Conservation (phyloP, 2,329 filamentous ascomycete genomes). For the Alternaria atra region DNA sequence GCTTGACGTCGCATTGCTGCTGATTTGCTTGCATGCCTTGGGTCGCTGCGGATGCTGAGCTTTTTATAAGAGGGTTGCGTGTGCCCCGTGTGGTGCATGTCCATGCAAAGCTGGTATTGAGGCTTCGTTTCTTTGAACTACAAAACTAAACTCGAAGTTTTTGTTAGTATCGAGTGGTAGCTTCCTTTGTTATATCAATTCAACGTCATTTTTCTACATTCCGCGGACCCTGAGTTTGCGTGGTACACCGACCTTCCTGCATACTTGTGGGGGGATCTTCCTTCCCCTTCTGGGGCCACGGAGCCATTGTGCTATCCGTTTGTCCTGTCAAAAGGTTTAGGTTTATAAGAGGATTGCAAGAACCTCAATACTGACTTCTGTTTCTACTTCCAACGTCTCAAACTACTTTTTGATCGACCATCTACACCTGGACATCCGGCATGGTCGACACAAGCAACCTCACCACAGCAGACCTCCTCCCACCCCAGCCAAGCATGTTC, state of each 20-base stretch:
- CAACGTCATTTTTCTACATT: slow-evolving; percentile 12
- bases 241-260: slow-evolving; percentile 4
- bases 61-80: not conserved
- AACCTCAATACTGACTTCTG: not conserved
- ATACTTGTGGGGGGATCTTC: not conserved
- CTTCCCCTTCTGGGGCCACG: not conserved
- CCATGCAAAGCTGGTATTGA: not conserved
- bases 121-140: not conserved
- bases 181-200: slow-evolving; percentile 11
- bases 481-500: slow-evolving; percentile 1
- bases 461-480: not conserved
- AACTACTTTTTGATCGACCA: not conserved
- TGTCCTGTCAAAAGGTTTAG: not conserved
- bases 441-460: slow-evolving; percentile 2
- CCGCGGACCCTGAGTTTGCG: slow-evolving; percentile 4
- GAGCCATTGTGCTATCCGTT: not conserved
- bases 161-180: not conserved
- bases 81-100: not conserved
- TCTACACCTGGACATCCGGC: not conserved
- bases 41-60: not conserved
- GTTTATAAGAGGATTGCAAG: not conserved
- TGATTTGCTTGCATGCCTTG: not conserved
- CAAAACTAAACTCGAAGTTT: not conserved
- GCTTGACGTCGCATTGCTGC: slow-evolving; percentile 6
- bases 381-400: not conserved